A percentile compares a stretch with the other conserved stretches of the same genome.
These are phyloP conservation scores for Penicillium sp. DNA, from an alignment of 2,329 filamentous ascomycete species.

Conservation along the genomic window DNA sequence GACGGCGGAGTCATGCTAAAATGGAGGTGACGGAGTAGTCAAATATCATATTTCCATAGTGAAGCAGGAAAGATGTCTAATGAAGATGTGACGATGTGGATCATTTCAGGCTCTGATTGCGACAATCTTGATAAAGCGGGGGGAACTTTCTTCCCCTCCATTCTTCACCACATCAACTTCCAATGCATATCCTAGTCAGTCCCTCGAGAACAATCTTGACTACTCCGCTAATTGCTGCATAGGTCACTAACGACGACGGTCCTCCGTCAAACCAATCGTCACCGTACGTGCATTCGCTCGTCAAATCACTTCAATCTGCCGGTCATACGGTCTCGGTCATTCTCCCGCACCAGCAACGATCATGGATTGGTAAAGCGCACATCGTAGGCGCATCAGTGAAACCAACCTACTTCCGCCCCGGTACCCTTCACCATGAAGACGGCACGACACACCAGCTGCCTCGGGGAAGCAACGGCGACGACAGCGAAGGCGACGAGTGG, in stretches of 20 bases:
- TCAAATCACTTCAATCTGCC: slow-evolving; percentile 68
- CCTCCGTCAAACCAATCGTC: slow-evolving; percentile 76
- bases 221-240: slow-evolving; percentile 8
- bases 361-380: slow-evolving; percentile 98
- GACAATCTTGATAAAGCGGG: slow-evolving; percentile 9
- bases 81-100: neutral
- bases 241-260: slow-evolving; percentile 72
- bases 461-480: slow-evolving; percentile 52
- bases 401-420: slow-evolving; percentile 78
- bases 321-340: slow-evolving; percentile 91
- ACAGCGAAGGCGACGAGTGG: slow-evolving; percentile 69
- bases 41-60: neutral
- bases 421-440: slow-evolving; percentile 62
- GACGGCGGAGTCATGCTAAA: slow-evolving; percentile 33
- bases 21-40: slow-evolving; percentile 6
- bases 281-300: slow-evolving; percentile 75
- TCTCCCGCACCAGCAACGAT: slow-evolving; percentile 86
- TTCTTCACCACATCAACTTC: slow-evolving; percentile 12
- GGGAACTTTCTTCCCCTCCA: slow-evolving; percentile 22
- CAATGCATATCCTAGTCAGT: slow-evolving; percentile 56
- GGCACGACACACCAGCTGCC: slow-evolving; percentile 67
- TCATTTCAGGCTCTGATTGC: slow-evolving; percentile 3
- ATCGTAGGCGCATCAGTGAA: slow-evolving; percentile 87
- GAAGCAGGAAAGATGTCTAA: no score
- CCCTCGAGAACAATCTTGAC: neutral